Percentiles rank a stretch among this genome's conserved stretches.
Conservation (phyloP, 371 early-diverging fungal species). For the Mucor saturninus region DNA sequence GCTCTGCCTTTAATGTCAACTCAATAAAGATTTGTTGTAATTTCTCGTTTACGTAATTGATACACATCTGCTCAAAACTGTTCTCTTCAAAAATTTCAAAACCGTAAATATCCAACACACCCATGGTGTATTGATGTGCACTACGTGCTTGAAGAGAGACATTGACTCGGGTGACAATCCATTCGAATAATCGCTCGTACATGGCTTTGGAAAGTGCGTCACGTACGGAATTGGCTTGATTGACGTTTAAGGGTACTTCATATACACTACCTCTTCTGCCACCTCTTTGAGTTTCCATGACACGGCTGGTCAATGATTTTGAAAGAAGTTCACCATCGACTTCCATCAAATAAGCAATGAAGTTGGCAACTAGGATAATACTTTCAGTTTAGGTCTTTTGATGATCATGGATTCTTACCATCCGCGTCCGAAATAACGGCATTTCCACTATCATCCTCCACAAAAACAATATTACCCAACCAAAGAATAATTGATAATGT, state of each 20-base stretch:
- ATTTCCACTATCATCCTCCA: conserved; percentile 68
- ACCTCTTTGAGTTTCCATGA: conserved; percentile 83
- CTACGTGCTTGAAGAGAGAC: conserved; percentile 71
- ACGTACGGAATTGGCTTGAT: conserved; percentile 80
- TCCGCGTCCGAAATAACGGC: conserved; percentile 68
- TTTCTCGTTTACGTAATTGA: conserved; percentile 99
- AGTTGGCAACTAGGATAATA: conserved; percentile 62
- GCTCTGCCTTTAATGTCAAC: conserved; percentile 96
- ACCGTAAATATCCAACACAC: conserved; percentile 97
- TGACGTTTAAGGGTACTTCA: conserved; percentile 80
- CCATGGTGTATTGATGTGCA: conserved; percentile 78
- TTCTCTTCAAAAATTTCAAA: conserved; percentile 97
- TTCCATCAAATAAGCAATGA: conserved; percentile 81
- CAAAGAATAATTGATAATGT: conserved; percentile 84
- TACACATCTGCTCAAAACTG: conserved; percentile 99
- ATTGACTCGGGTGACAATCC: conserved; percentile 89
- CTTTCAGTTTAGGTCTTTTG: too few species aligned
- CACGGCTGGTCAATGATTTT: conserved; percentile 71
- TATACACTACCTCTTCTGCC: conserved; percentile 81
- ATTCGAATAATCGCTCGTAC: conserved; percentile 87
- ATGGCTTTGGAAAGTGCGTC: conserved; percentile 89
- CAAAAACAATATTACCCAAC: conserved; percentile 83
- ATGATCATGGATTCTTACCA: conserved; percentile 39
- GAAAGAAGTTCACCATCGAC: conserved; percentile 65
- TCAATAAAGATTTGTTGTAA: conserved; percentile 99